Evolutionary conservation across 768 basidiomycete genomes (phyloP), one percentile per base, ranked within the genome.

Genomic region (Hericium erinaceus): DNA sequence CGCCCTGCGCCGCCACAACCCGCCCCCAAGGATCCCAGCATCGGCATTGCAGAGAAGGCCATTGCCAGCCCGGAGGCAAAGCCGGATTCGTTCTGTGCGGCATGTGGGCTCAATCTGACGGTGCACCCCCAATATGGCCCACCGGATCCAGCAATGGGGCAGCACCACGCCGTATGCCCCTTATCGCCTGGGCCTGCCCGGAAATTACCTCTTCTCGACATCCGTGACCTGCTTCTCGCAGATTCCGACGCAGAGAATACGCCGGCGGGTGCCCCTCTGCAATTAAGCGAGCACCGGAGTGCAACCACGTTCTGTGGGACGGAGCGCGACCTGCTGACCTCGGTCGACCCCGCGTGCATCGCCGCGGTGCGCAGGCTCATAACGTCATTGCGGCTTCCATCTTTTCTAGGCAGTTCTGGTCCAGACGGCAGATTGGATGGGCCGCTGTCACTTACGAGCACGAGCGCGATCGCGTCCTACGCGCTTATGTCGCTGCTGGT

Each of bases 261-360:
- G 18, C 16, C 26, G 13, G 26, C 48, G 20, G n/a, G 6, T 6
- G 9, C 1, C 41, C 3, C 41, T 15, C 41, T 44, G 41, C 33
- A 33, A 33, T 33, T 33, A 8, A 33, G 33, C 33, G 33, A 33
- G 33, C 41, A 18, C 15, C 15, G 18, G 41, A 6, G 18, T 16
- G 1, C 48, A 12, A 18, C 26, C 50, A 15, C 33, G 26, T 49
- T 50, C 48, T 38, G 26, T 8, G 55, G 48, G 46, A 55, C 64
- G 3, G 52, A 60, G 33, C 48, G 57, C 18, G 67, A 68, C 20
- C 41, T 72, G 12, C 54, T 70, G 22, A 52, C 69, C 4, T 61
- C 63, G 12, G 67, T 67, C 9, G 64, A 72, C 49, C 70, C 72
- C 3, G 20, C 40, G 15, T 56, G 71, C 13, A 61, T 61, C 20